Evolutionary conservation across 768 basidiomycete species (phyloP), one percentile per base, ranked within the genome.

Genomic region (Boletellus emodensis): DNA sequence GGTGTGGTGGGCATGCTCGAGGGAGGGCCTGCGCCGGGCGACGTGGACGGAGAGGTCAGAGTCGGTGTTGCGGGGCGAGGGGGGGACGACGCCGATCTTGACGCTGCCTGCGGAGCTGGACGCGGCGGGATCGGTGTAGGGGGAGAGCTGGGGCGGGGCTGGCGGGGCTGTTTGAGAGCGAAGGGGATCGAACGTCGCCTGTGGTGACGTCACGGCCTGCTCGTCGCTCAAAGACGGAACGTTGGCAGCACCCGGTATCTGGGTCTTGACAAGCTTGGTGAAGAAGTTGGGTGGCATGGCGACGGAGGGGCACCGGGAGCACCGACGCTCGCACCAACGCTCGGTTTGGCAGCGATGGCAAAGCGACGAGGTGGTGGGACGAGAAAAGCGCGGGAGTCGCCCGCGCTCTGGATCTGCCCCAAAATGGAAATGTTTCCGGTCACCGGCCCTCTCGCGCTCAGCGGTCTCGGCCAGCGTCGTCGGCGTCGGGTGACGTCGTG

Each of bases 61-160:
- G 7, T 53, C 50, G 3, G 58, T 59, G 14, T 39, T 42, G 6
- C 35, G 51, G 9, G 66, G 66, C 2, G 66, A 68, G 9, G 66
- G 66, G 6, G 66, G 68, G 1, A 68, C 34, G 44, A 68, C 53
- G 6, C 66, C 68, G 17, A 68, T 70, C 46, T 48, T 69, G 11
- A 68, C 52, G 52, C 66, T 68, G 18, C 55, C 56, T 1, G 38
- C 28, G 14, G 65, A 61, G 10, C 44, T 43, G 17, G 53, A 54
- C 0, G 51, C 50, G 14, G 54, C n/a, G 34, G 49, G 10, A 40
- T 46, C 35, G 12, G 40, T 34, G 30, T 57, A 50, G 5, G 40
- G 22, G 13, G 48, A 40, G 39, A 15, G 37, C 6, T 54, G 56
- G 13, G 64, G 49, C 12, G 7, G 30, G 40, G 51, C 24, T 3